phyloP scores from a whole-genome alignment of 1,284 basidiomycete species.

The Sporisorium scitamineum region DNA sequence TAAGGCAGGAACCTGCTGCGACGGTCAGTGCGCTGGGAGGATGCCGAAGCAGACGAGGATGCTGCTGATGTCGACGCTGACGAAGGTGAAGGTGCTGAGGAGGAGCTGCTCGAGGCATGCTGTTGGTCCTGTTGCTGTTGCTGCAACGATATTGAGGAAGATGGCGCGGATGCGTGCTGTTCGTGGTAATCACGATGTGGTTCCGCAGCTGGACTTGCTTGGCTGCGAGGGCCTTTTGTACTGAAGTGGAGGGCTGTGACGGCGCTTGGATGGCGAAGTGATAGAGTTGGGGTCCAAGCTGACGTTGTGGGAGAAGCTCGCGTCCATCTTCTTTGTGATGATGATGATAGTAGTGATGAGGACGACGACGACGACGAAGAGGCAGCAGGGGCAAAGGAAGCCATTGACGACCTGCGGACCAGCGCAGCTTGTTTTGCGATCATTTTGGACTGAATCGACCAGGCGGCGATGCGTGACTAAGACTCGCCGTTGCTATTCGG shows the following conservation, averaged over 20 bases:
- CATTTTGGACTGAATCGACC: conserved; percentile 5
- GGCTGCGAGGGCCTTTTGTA: conserved; percentile 29
- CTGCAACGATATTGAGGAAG: conserved; percentile 15
- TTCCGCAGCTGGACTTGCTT: conserved; percentile 42
- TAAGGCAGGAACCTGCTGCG: conserved; percentile 36
- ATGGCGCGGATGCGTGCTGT: conserved; percentile 19
- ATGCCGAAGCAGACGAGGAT: conserved; percentile 17
- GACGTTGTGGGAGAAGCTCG: conserved; percentile 9
- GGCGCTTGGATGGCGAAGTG: conserved; percentile 1
- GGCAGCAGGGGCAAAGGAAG: conserved; percentile 21
- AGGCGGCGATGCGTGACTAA: neutral
- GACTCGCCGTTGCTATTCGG: neutral
- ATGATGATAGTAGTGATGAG: conserved; percentile 1
- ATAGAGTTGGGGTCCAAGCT: conserved; percentile 4
- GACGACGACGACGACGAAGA: conserved; percentile 4
- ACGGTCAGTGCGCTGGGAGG: conserved; percentile 26
- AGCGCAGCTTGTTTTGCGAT: conserved; percentile 38
- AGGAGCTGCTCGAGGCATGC: conserved; percentile 8
- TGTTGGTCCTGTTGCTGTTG: conserved; percentile 4
- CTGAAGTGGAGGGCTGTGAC: conserved; percentile 17
- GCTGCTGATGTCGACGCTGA: conserved; percentile 1
- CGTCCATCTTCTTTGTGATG: conserved; percentile 12
- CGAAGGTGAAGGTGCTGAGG: conserved; percentile 13
- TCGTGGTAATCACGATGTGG: conserved; percentile 36
- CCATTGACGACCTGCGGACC: conserved; percentile 26